phyloP scores from a whole-genome alignment of 257 asterid genomes.

The Voacanga thouarsii region DNA sequence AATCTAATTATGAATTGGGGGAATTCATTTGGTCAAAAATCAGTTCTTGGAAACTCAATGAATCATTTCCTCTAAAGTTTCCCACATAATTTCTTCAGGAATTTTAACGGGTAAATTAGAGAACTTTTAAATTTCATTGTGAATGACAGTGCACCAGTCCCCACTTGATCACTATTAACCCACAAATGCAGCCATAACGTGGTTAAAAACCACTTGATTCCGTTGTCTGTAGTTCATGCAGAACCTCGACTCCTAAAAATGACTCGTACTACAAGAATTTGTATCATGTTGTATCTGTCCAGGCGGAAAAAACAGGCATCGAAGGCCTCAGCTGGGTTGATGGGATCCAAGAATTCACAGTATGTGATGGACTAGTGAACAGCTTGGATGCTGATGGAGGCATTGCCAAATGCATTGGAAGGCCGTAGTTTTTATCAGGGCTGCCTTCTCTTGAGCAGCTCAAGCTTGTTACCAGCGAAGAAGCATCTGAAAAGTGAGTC shows the following conservation, averaged over 20 bases:
- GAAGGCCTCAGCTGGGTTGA: slow-evolving; percentile 63
- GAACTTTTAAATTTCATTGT: slow-evolving; percentile 17
- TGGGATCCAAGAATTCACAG: slow-evolving; percentile 49
- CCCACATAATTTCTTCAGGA: slow-evolving; percentile 21
- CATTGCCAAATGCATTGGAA: slow-evolving; percentile 32
- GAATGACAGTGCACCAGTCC: slow-evolving; percentile 24
- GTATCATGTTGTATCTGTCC: slow-evolving; percentile 69
- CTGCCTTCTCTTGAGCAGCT: slow-evolving; percentile 66
- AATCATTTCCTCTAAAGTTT: slow-evolving; percentile 27
- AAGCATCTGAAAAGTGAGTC: slow-evolving; percentile 36
- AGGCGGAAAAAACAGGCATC: slow-evolving; percentile 77
- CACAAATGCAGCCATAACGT: slow-evolving; percentile 18
- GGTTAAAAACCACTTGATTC: slow-evolving; percentile 9
- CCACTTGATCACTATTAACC: slow-evolving; percentile 26
- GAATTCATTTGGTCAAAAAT: slow-evolving; percentile 2
- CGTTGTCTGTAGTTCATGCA: slow-evolving; percentile 13
- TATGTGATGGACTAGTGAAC: slow-evolving; percentile 37
- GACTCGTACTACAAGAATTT: neutral
- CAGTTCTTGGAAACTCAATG: slow-evolving; percentile 26
- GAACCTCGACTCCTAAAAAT: neutral
- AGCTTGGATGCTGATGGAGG: slow-evolving; percentile 38
- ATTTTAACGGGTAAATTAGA: neutral
- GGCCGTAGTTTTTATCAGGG: slow-evolving; percentile 39
- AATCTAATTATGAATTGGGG: slow-evolving; percentile 14
- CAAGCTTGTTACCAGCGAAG: slow-evolving; percentile 54